phyloP scores from a whole-genome alignment of 495 filamentous ascomycete genomes.

The Penicillium atrosanguineum region DNA sequence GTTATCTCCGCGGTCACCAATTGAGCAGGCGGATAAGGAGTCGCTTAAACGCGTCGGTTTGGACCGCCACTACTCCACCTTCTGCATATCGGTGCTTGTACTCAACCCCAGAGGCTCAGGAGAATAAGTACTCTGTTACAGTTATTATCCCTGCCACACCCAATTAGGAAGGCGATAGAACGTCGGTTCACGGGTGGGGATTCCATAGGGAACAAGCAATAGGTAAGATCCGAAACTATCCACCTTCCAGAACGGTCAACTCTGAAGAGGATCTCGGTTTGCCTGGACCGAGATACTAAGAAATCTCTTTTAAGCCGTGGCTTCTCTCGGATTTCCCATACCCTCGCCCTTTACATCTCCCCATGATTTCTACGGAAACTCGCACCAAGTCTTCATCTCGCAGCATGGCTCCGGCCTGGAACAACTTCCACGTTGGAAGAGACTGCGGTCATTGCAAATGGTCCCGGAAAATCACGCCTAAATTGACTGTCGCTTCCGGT shows the following conservation, averaged over 20 bases:
- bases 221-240: slow-evolving; percentile 22
- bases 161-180: slow-evolving; percentile 27
- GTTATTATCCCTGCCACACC: slow-evolving; percentile 10
- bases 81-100: slow-evolving; percentile 11
- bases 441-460: slow-evolving; percentile 47
- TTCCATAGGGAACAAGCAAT: slow-evolving; percentile 19
- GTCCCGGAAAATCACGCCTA: slow-evolving; percentile 44
- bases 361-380: slow-evolving; percentile 20
- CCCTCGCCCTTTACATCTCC: not conserved
- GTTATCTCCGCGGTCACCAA: slow-evolving; percentile 12
- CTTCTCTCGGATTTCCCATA: not conserved
- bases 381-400: slow-evolving; percentile 22
- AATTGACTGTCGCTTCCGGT: slow-evolving; percentile 45
- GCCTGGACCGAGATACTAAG: slow-evolving; percentile 5
- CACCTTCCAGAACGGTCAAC: slow-evolving; percentile 33
- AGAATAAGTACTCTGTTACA: not conserved
- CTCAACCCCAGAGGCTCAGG: slow-evolving; percentile 19
- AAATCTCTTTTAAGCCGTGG: not conserved
- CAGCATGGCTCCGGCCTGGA: slow-evolving; percentile 24
- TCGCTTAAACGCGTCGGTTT: slow-evolving; percentile 14
- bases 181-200: slow-evolving; percentile 17
- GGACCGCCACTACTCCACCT: slow-evolving; percentile 7
- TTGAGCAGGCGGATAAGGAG: slow-evolving; percentile 11
- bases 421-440: slow-evolving; percentile 39
- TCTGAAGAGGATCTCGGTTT: slow-evolving; percentile 23